Percentiles rank a stretch among this genome's conserved stretches.
Conservation (phyloP, 1,284 basidiomycete species). For the Pascua sp. region DNA sequence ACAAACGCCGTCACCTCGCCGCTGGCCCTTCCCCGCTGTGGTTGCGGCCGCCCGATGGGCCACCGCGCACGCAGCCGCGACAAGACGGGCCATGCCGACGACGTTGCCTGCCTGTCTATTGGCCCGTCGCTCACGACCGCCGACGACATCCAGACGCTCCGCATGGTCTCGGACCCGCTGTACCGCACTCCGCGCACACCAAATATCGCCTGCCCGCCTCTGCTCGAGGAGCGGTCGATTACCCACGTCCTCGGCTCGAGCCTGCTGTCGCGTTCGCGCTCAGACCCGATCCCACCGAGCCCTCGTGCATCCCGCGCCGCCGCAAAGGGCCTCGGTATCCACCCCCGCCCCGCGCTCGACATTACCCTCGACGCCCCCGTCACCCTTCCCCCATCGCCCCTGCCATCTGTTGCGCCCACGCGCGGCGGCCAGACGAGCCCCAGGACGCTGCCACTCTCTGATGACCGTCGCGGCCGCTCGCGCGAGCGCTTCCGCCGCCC, state of each 20-base stretch:
- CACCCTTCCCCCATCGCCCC: background rate
- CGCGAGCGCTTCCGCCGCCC: constrained; percentile 30
- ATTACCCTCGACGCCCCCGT: background rate
- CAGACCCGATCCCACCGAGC: constrained; percentile 33
- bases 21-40: constrained; percentile 43
- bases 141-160: constrained; percentile 11
- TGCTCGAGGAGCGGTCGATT: constrained; percentile 14
- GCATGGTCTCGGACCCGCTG: constrained; percentile 27
- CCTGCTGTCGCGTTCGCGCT: constrained; percentile 39
- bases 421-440: background rate
- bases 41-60: constrained; percentile 39
- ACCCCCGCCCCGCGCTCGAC: constrained; percentile 12
- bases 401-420: constrained; percentile 11
- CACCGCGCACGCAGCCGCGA: constrained; percentile 26
- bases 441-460: background rate
- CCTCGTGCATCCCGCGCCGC: constrained; percentile 14
- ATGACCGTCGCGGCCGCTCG: constrained; percentile 29
- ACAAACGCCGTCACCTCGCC: constrained; percentile 44
- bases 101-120: constrained; percentile 32
- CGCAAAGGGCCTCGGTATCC: constrained; percentile 6
- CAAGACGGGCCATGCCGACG: constrained; percentile 8
- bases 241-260: constrained; percentile 21
- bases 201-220: constrained; percentile 11
- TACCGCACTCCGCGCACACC: constrained; percentile 17
- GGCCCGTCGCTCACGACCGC: constrained; percentile 24